Conservation (phyloP, 495 filamentous ascomycete species). For the Penicillium coprophilum region DNA sequence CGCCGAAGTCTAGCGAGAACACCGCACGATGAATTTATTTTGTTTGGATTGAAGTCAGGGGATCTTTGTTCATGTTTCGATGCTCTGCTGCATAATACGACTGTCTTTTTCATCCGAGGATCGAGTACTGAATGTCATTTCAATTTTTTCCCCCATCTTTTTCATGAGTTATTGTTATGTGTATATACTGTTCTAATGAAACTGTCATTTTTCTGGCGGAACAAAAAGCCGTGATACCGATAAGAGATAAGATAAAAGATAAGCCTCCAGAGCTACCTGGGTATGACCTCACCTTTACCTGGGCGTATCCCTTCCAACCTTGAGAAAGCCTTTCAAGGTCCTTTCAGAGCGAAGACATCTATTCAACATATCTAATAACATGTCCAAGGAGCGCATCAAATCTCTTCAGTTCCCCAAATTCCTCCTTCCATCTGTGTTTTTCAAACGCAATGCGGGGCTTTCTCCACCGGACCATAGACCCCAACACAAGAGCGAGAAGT, state of each 20-base stretch:
- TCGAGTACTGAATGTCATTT: not conserved
- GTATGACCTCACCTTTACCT: conserved; percentile 1
- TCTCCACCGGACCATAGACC: conserved; percentile 17
- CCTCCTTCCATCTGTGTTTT: conserved; percentile 55
- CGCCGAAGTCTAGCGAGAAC: conserved; percentile 65
- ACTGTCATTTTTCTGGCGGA: not conserved
- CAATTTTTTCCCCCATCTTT: not conserved
- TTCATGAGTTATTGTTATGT: not conserved
- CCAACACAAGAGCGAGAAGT: conserved; percentile 31
- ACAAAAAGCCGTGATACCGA: not conserved
- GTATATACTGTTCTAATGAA: not conserved
- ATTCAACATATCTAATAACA: not conserved
- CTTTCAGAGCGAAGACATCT: not conserved
- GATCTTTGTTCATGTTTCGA: not conserved
- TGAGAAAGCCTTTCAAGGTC: not conserved
- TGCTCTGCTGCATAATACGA: not conserved
- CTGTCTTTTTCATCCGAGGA: not conserved
- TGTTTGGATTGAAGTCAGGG: not conserved
- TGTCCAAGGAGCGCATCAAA: conserved; percentile 20
- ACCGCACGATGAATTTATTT: not conserved
- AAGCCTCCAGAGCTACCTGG: not conserved
- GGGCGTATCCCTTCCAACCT: not conserved
- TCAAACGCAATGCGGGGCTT: conserved; percentile 32
- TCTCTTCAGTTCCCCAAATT: conserved; percentile 43
- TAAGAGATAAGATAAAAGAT: conserved; percentile 7